phyloP scores from a whole-genome alignment of 352 stramenopile species.

The Phytophthora fragariaefolia region DNA sequence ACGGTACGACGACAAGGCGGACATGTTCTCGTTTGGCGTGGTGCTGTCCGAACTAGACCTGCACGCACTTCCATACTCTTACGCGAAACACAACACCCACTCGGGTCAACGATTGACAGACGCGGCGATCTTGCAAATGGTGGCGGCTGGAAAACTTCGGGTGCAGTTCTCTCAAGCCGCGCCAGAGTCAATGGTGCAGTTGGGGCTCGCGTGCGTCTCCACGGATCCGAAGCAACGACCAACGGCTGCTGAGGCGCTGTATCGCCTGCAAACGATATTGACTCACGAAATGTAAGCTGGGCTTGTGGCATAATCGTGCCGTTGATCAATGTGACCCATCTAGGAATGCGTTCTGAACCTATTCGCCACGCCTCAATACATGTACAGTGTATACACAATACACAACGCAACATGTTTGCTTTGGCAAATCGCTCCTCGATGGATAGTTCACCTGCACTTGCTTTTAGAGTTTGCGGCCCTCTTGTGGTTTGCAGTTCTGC shows the following conservation, averaged over 20 bases:
- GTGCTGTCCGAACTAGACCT: constrained; percentile 44
- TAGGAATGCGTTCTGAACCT: constrained; percentile 26
- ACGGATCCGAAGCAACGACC: constrained; percentile 39
- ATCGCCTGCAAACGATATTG: constrained; percentile 42
- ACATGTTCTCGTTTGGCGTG: constrained; percentile 48
- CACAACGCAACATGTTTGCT: constrained; percentile 19
- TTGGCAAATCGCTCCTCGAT: constrained; percentile 29
- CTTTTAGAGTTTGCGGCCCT: constrained; percentile 15
- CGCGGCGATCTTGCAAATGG: constrained; percentile 49
- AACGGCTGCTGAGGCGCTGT: constrained; percentile 43
- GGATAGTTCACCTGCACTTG: constrained; percentile 20
- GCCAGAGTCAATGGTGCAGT: constrained; percentile 28
- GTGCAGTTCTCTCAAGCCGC: constrained; percentile 37
- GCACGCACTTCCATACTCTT: constrained; percentile 30
- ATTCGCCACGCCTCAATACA: constrained; percentile 28
- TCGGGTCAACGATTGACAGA: constrained; percentile 31
- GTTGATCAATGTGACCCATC: constrained; percentile 27
- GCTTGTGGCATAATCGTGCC: constrained; percentile 13
- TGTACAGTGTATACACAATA: too few relatives aligned
- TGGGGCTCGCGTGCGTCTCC: constrained; percentile 36
- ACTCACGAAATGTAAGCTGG: constrained; percentile 22
- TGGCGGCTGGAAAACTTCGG: constrained; percentile 39
- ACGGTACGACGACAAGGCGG: constrained; percentile 44
- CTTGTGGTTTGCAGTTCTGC: constrained; percentile 3
- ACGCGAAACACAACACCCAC: constrained; percentile 27